Percentiles rank a stretch among this genome's conserved stretches.
These are phyloP conservation scores for Ambrosiella xylebori DNA, from an alignment of 2,329 filamentous ascomycete species.

Conservation along the genomic window DNA sequence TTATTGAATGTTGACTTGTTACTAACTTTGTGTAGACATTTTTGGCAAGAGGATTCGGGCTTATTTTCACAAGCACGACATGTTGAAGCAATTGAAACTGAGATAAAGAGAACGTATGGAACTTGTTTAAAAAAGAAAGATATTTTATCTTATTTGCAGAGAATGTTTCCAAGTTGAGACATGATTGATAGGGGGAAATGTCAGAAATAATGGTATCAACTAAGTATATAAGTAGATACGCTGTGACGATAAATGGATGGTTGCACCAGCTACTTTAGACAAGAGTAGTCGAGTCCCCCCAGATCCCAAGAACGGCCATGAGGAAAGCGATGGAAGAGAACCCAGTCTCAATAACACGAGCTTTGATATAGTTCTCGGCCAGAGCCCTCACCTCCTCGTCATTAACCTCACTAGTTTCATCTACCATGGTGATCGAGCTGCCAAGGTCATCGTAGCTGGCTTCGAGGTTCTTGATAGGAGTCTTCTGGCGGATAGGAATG, in stretches of 20 bases:
- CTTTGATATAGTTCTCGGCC: conserved; percentile 37
- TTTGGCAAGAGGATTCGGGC: conserved; percentile 62
- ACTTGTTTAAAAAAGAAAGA: neutral
- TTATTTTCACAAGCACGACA: conserved; percentile 59
- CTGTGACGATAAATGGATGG: too few relatives aligned
- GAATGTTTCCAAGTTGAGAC: neutral
- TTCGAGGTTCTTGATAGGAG: conserved; percentile 34
- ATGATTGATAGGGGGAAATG: too few relatives aligned
- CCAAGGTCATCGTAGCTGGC: conserved; percentile 54
- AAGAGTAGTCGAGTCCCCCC: conserved; percentile 38
- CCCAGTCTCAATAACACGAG: conserved; percentile 35
- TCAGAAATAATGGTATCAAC: too few relatives aligned
- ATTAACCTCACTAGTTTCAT: conserved; percentile 29
- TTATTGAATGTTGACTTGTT: neutral
- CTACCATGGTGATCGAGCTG: conserved; percentile 23
- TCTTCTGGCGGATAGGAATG: conserved; percentile 16
- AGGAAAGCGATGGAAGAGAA: conserved; percentile 39
- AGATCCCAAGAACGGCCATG: conserved; percentile 47
- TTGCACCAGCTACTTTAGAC: neutral
- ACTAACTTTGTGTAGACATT: conserved; percentile 35
- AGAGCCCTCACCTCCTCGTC: conserved; percentile 43
- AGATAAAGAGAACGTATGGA: neutral
- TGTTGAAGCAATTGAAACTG: conserved; percentile 27
- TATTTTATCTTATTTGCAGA: neutral
- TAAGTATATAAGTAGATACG: too few relatives aligned